A percentile compares a stretch with the other conserved stretches of the same genome.
Evolutionary conservation across 257 asterid genomes (phyloP).

Genomic region (Apocynum venetum): DNA sequence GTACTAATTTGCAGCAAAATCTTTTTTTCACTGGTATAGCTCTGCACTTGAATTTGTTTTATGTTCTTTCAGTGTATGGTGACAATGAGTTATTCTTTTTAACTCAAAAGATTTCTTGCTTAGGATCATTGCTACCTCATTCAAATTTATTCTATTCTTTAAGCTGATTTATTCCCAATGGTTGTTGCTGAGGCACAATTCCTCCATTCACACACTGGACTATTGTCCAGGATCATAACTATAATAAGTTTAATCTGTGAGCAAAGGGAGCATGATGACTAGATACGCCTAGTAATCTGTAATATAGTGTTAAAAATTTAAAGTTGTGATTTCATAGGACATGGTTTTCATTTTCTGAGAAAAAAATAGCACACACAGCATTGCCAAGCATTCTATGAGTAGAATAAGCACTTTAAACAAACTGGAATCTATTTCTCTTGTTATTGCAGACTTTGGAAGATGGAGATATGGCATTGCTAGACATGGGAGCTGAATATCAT

Average conservation of each 20-base stretch:
- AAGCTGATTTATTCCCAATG: neutral
- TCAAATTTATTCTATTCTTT: neutral
- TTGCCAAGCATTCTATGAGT: slow-evolving; percentile 3
- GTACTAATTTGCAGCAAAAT: neutral
- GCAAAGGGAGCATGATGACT: neutral
- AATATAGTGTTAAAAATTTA: neutral
- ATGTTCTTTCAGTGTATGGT: neutral
- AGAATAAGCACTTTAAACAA: slow-evolving; percentile 15
- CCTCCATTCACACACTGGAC: neutral
- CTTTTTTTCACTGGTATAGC: neutral
- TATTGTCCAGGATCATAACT: neutral
- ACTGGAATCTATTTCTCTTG: neutral
- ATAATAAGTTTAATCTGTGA: neutral
- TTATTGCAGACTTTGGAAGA: slow-evolving; percentile 58
- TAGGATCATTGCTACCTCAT: neutral
- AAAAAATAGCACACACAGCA: neutral
- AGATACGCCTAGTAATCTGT: neutral
- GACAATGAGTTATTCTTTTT: neutral
- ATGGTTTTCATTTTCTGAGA: neutral
- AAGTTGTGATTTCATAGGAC: neutral
- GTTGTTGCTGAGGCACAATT: neutral
- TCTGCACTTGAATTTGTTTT: neutral
- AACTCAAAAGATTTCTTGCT: neutral
- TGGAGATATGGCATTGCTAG: slow-evolving; percentile 94
- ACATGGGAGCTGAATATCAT: slow-evolving; percentile 97